Conservation (phyloP, 306 rosid species). For the Bauhinia variegata region DNA sequence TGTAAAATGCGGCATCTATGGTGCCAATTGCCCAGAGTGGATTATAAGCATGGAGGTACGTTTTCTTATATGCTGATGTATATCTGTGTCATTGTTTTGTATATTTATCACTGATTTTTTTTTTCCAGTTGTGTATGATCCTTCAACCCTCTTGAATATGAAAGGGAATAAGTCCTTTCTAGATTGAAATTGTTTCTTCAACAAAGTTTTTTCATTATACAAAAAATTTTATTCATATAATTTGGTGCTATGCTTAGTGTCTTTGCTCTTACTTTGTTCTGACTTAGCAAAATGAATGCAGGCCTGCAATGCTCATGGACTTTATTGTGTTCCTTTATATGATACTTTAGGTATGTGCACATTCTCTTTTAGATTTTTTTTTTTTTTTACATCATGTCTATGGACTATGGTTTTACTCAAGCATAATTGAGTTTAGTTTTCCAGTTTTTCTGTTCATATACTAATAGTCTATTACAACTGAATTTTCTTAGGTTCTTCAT, state of each 20-base stretch:
- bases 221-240: background rate
- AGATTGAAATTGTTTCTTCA: conserved; percentile 26
- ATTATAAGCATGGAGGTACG: conserved; percentile 91
- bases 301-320: conserved; percentile 98
- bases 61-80: conserved; percentile 23
- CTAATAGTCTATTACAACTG: conserved; percentile 14
- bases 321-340: conserved; percentile 91
- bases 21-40: conserved; percentile 84
- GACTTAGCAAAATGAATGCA: conserved; percentile 49
- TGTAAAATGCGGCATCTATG: conserved; percentile 87
- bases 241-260: conserved; percentile 14
- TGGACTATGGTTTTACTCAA: conserved; percentile 9
- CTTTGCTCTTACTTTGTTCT: conserved; percentile 30
- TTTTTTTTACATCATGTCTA: conserved; percentile 10
- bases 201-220: conserved; percentile 1
- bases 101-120: conserved; percentile 8
- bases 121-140: background rate
- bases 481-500: conserved; percentile 11
- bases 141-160: background rate
- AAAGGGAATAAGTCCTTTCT: conserved; percentile 20
- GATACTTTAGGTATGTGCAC: conserved; percentile 81
- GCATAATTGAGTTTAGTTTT: conserved; percentile 18
- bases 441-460: conserved; percentile 14
- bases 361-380: conserved; percentile 32
- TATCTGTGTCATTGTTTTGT: conserved; percentile 4